Conservation (phyloP, 108 stramenopile species). For the Skeletonema marinoi region DNA sequence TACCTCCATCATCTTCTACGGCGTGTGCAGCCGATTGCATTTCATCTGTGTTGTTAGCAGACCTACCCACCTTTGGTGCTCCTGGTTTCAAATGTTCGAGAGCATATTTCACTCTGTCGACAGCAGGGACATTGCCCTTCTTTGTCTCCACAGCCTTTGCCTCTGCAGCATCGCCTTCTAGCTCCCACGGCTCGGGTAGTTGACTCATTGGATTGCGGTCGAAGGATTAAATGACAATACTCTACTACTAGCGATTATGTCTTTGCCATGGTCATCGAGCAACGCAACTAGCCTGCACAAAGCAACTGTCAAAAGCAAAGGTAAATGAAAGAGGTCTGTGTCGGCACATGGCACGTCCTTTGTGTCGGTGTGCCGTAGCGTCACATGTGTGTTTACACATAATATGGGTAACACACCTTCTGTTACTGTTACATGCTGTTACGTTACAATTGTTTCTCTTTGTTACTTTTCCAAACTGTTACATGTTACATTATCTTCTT, state of each 20-base stretch:
- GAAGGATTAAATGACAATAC: no score
- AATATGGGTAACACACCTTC: not conserved
- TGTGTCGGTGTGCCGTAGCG: no score
- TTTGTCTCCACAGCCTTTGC: not conserved
- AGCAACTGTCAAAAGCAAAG: no score
- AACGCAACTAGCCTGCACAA: no score
- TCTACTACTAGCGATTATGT: not conserved
- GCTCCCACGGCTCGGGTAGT: not conserved
- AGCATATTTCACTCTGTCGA: slow-evolving; percentile 2
- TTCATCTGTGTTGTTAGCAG: not conserved
- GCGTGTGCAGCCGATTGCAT: not conserved
- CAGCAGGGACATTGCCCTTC: not conserved
- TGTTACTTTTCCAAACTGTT: not conserved
- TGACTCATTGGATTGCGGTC: not conserved
- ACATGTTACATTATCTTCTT: no score
- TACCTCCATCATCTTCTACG: not conserved
- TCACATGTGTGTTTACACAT: no score
- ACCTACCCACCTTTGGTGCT: not conserved
- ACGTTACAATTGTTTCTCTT: no score
- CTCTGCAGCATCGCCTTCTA: not conserved
- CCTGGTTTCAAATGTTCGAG: slow-evolving; percentile 1
- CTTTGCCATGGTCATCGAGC: not conserved
- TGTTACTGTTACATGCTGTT: not conserved
- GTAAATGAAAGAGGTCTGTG: no score
- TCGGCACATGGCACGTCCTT: no score